Percentiles rank a stretch among this genome's conserved stretches.
Conservation (phyloP, 495 filamentous ascomycete genomes). For the Trichocladium uniseriatum region DNA sequence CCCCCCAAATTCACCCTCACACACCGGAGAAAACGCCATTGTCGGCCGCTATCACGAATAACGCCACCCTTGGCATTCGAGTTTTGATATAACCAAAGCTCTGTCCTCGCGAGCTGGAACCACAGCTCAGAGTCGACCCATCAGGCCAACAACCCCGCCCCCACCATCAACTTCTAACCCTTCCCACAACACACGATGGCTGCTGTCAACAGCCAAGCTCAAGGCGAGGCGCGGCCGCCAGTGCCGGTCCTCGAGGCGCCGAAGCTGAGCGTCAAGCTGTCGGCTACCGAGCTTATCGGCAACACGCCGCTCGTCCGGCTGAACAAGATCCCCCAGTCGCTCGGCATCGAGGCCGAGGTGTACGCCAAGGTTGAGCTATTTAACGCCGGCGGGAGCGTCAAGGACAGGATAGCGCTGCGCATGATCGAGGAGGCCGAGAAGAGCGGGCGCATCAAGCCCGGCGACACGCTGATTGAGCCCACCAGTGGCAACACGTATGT, state of each 20-base stretch:
- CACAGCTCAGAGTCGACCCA: too few relatives aligned
- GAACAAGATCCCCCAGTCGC: slow-evolving; percentile 80
- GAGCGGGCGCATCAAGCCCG: slow-evolving; percentile 87
- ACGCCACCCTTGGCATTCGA: too few relatives aligned
- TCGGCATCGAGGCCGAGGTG: slow-evolving; percentile 81
- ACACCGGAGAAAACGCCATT: not conserved
- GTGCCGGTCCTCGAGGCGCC: slow-evolving; percentile 19
- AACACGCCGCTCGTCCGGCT: slow-evolving; percentile 90
- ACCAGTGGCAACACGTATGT: slow-evolving; percentile 91
- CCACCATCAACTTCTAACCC: not conserved
- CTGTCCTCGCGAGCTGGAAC: too few relatives aligned
- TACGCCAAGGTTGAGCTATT: slow-evolving; percentile 96
- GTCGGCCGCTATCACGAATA: not conserved
- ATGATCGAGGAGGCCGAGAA: slow-evolving; percentile 97
- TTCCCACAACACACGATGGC: slow-evolving; percentile 7
- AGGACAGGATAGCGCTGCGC: slow-evolving; percentile 90
- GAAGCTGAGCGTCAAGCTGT: slow-evolving; percentile 26
- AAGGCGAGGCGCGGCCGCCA: slow-evolving; percentile 6
- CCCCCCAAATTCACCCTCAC: too few relatives aligned
- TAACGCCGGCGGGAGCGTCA: slow-evolving; percentile 96
- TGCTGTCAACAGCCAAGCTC: slow-evolving; percentile 9
- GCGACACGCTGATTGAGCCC: slow-evolving; percentile 94
- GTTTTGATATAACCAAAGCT: too few relatives aligned
- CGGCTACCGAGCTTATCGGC: slow-evolving; percentile 60
- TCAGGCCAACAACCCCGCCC: not conserved